Conservation (phyloP, 495 filamentous ascomycete species). For the Xylaria palmicola region DNA sequence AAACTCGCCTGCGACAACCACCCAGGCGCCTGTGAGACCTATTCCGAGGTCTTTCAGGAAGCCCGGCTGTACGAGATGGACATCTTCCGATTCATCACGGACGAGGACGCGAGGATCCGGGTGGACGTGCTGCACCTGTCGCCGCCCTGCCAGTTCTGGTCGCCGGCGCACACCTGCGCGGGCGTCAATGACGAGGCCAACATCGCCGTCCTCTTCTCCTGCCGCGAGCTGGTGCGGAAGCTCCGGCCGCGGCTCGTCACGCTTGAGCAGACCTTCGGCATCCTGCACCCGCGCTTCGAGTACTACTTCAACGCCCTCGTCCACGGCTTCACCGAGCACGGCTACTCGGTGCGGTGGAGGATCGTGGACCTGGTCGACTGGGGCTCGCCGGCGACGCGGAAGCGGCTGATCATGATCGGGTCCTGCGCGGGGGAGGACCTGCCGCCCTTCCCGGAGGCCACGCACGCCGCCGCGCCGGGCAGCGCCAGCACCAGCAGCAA, state of each 20-base stretch:
- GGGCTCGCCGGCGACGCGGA: constrained; percentile 41
- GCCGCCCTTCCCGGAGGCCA: constrained; percentile 65
- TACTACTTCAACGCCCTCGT: constrained; percentile 62
- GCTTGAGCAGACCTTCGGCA: constrained; percentile 79
- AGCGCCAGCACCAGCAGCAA: too few species aligned
- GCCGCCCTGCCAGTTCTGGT: constrained; percentile 83
- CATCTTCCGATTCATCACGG: constrained; percentile 49
- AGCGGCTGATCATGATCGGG: constrained; percentile 73
- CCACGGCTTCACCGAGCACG: constrained; percentile 58
- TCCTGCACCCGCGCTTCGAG: constrained; percentile 47
- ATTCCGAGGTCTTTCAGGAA: constrained; percentile 57
- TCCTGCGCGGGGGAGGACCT: constrained; percentile 75
- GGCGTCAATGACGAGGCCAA: constrained; percentile 72
- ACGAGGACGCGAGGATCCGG: constrained; percentile 17
- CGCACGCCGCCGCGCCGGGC: constrained; percentile 54
- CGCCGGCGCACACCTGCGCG: constrained; percentile 66
- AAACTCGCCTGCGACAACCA: constrained; percentile 65
- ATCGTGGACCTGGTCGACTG: constrained; percentile 48
- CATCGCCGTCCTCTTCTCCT: constrained; percentile 66
- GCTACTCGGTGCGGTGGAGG: constrained; percentile 66
- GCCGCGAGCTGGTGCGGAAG: constrained; percentile 56
- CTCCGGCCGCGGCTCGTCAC: constrained; percentile 71
- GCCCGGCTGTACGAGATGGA: constrained; percentile 42
- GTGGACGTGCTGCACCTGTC: constrained; percentile 80
- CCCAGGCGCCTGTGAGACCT: constrained; percentile 54